Evolutionary conservation across 2,329 filamentous ascomycete species (phyloP), one percentile per base, ranked within the genome.

Genomic region (Colletotrichum chlorophyti): DNA sequence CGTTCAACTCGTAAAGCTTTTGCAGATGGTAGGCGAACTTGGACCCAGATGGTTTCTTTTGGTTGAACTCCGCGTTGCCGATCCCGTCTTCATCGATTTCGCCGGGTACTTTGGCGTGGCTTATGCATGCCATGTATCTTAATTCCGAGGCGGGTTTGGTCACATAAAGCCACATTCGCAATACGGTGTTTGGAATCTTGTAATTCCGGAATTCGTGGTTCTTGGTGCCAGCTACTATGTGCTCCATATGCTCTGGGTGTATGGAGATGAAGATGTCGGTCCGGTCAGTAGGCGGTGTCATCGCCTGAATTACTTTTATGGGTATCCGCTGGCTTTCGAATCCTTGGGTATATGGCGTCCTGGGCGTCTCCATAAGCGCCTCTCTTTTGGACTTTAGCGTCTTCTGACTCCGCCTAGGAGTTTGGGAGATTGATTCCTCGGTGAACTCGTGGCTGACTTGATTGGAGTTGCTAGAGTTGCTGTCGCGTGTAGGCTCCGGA

Each of bases 91-190:
- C 66, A 42, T 76, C 71, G 17, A 85, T 78, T 60, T 84, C 73
- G 0, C 78, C 82, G 1, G 78, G 78, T n/a, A 65, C 54, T 65
- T 79, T 78, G 0, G 78, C 73, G 1, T 73, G 68, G 0, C 81
- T 76, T 14, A 88, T 76, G 10, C 76, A 76, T 12, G 83, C 85
- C 79, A 89, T 85, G 65, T 88, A 87, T 49, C 75, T 79, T 8
- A 89, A 69, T 53, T 81, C 71, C n/a, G 71, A 75, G 9, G 70
- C 66, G 1, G 76, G 81, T 27, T 66, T 71, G 14, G 75, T 83
- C 14, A 78, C 76, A 63, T 87, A 86, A 14, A 89, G 74, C 87
- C 87, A 90, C 64, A 88, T 77, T n/a, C 86, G 83, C 15, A 71
- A 74, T 5, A 87, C 82, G 14, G 78, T 75, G 3, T 73, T 66